A percentile compares a stretch with the other conserved stretches of the same genome.
These are phyloP conservation scores for Diaporthe capsici DNA, from an alignment of 2,329 filamentous ascomycete genomes.

Conservation along the genomic window DNA sequence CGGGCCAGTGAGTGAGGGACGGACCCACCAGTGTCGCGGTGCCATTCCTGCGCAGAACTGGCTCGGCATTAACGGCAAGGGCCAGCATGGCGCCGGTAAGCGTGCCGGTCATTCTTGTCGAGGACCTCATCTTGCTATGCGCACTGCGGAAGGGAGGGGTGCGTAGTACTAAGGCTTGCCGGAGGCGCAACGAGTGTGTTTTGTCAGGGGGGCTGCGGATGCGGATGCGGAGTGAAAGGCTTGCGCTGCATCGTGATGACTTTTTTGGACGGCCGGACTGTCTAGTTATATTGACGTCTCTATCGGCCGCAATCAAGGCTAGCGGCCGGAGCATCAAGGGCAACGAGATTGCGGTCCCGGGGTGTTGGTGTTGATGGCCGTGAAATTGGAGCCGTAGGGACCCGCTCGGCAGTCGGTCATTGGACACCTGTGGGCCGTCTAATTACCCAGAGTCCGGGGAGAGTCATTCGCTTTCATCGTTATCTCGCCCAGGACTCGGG, in stretches of 20 bases:
- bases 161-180: background rate
- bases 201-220: background rate
- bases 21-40: conserved; percentile 40
- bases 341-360: conserved; percentile 31
- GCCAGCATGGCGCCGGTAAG: conserved; percentile 29
- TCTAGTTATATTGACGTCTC: background rate
- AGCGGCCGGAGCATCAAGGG: conserved; percentile 11
- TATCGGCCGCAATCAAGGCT: conserved; percentile 14
- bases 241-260: background rate
- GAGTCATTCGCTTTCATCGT: conserved; percentile 22
- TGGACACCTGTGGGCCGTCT: conserved; percentile 17
- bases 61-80: conserved; percentile 22
- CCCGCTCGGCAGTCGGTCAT: conserved; percentile 32
- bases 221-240: conserved; percentile 2
- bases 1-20: conserved; percentile 53
- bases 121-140: conserved; percentile 12
- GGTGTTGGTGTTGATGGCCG: conserved; percentile 22
- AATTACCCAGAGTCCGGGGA: conserved; percentile 11
- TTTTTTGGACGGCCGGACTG: background rate
- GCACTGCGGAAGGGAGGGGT: background rate
- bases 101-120: conserved; percentile 20
- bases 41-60: conserved; percentile 7
- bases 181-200: background rate
- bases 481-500: background rate
- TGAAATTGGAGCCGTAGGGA: conserved; percentile 14